Evolutionary conservation across 2,329 filamentous ascomycete genomes (phyloP), one percentile per base, ranked within the genome.

Genomic region (Blastomyces gilchristii): DNA sequence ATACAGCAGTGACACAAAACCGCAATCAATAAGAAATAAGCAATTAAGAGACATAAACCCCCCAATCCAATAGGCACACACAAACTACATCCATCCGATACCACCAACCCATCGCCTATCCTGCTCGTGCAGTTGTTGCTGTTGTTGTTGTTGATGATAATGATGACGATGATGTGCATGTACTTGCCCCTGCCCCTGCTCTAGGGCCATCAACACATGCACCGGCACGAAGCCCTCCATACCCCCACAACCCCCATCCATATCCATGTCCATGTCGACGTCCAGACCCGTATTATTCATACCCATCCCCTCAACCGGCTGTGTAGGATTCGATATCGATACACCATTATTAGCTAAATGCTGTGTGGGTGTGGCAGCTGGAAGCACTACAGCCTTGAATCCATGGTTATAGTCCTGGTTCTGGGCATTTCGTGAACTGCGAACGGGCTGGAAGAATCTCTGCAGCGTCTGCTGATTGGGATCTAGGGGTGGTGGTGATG

Each of bases 401-500:
- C n/a, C 22, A 41, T 34, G 59, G 16, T 3, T 7, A 8, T 52
- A 31, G 47, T 8, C 34, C 18, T 53, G 25, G 57, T 14, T 18
- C 43, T 58, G 57, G 4, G 22, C 39, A 2, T 9, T n/a, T 8
- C 65, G 63, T 62, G 71, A 62, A 41, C 65, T 49, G 59, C 68
- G 65, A 58, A 68, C 59, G 39, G 71, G 69, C 47, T 74, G 74
- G 66, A 78, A 78, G 68, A 77, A 78, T 59, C 71, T 73, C 52
- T 71, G 70, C 49, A 78, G 64, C 37, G 75, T 75, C 66, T 76
- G 74, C 59, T 78, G 76, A 28, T 74, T 74, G 22, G 75, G 72
- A 65, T 78, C 76, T 37, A 50, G 72, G 52, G 2, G 64, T 18
- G 58, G 74, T 71, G 43, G 69, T 66, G 16, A 69, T 65, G 31